phyloP scores from a whole-genome alignment of 2,329 filamentous ascomycete species.

The Sporothrix inflata region DNA sequence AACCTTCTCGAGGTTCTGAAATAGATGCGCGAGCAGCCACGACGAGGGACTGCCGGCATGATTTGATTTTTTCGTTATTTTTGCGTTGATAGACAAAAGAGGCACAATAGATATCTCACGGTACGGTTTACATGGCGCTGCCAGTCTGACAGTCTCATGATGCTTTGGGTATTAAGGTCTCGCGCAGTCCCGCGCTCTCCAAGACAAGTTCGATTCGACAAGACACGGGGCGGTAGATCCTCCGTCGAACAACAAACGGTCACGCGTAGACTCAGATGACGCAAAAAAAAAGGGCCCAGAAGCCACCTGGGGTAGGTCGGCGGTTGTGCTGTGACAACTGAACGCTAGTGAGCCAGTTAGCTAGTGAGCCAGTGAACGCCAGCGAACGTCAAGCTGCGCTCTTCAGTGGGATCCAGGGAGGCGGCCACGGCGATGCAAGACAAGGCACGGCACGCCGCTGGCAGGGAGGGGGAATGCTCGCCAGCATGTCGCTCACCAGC shows the following conservation, averaged over 20 bases:
- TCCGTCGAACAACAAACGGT: not conserved
- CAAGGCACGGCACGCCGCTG: not conserved
- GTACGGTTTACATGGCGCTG: not conserved
- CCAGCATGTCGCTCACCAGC: not conserved
- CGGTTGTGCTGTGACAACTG: not conserved
- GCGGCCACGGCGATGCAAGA: not conserved
- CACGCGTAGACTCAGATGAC: conserved; percentile 5
- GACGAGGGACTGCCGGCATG: not conserved
- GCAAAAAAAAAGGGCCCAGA: not conserved
- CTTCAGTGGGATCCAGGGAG: not conserved
- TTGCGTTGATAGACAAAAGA: not conserved
- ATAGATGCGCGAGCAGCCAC: not conserved
- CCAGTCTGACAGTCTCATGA: not conserved
- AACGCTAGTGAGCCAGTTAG: no score
- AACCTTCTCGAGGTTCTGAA: conserved; percentile 57
- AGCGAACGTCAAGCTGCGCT: not conserved
- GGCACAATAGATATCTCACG: not conserved
- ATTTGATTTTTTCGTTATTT: not conserved
- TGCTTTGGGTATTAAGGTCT: not conserved
- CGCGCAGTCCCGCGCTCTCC: not conserved
- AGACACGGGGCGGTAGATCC: not conserved
- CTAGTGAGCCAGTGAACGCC: not conserved
- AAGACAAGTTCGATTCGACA: not conserved
- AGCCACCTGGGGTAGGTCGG: not conserved
- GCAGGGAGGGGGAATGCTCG: not conserved